Conservation (phyloP, 1,139 yeast genomes). For the Yamadazyma diddensiae region DNA sequence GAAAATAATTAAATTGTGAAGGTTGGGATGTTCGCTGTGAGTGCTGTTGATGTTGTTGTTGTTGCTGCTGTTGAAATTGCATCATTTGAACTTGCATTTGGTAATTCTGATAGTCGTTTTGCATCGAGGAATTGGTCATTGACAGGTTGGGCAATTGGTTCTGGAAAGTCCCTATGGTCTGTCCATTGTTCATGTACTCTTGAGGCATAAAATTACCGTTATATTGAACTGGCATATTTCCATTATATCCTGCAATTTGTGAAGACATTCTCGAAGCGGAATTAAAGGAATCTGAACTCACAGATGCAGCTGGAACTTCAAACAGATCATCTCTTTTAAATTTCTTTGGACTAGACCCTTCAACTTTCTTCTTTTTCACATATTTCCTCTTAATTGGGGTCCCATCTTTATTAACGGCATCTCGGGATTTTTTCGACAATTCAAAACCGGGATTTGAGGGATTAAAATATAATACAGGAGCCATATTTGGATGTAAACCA, state of each 20-base stretch:
- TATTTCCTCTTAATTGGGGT: conserved; percentile 47
- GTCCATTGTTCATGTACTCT: conserved; percentile 9
- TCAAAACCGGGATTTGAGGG: conserved; percentile 46
- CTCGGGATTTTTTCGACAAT: conserved; percentile 47
- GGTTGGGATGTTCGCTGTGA: conserved; percentile 8
- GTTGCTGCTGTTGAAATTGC: conserved; percentile 19
- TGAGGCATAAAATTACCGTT: conserved; percentile 1
- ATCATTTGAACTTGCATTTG: conserved; percentile 27
- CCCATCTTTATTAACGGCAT: conserved; percentile 34
- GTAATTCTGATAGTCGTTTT: conserved; percentile 27
- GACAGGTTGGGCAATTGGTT: too few species aligned
- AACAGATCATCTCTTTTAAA: conserved; percentile 20
- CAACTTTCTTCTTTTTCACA: conserved; percentile 36
- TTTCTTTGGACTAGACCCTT: conserved; percentile 39
- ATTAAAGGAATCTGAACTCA: conserved; percentile 12
- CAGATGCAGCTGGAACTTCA: conserved; percentile 8
- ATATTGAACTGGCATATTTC: conserved; percentile 10
- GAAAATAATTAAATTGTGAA: conserved; percentile 6
- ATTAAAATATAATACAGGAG: conserved; percentile 51
- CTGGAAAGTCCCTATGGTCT: conserved; percentile 10
- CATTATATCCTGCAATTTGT: conserved; percentile 11
- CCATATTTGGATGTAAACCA: conserved; percentile 52
- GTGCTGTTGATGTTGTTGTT: conserved; percentile 13
- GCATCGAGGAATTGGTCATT: too few species aligned
- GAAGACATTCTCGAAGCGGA: conserved; percentile 15